These are phyloP conservation scores for Waltiozyma sp. DNA, from an alignment of 1,139 yeast species.

Conservation along the genomic window DNA sequence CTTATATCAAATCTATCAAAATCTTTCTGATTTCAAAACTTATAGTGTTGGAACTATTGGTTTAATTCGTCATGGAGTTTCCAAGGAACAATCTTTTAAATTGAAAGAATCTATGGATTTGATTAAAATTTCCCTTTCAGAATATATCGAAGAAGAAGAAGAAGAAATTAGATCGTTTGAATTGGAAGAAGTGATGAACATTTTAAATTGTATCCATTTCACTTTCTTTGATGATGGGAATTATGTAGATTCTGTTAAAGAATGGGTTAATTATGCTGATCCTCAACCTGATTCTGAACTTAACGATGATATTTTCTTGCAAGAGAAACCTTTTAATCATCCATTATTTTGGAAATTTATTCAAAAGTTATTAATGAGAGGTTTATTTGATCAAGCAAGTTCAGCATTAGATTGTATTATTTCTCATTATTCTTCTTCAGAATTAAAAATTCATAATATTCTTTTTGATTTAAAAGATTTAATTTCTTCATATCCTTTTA, in stretches of 20 bases:
- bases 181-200: conserved; percentile 35
- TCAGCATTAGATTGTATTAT: conserved; percentile 33
- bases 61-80: conserved; percentile 23
- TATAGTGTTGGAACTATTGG: conserved; percentile 28
- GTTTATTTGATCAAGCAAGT: conserved; percentile 46
- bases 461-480: conserved; percentile 18
- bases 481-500: conserved; percentile 21
- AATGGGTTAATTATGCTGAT: conserved; percentile 61
- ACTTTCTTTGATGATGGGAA: conserved; percentile 28
- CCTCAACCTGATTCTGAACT: conserved; percentile 42
- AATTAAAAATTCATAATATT: conserved; percentile 38
- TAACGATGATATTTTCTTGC: conserved; percentile 31
- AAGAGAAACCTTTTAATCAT: conserved; percentile 37
- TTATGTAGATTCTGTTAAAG: not conserved
- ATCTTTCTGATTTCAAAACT: conserved; percentile 26
- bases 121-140: conserved; percentile 23
- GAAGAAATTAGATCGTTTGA: conserved; percentile 23
- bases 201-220: conserved; percentile 49
- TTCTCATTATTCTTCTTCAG: conserved; percentile 24
- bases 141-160: conserved; percentile 19
- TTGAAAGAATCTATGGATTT: conserved; percentile 25
- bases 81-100: conserved; percentile 21
- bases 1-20: conserved; percentile 26
- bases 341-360: conserved; percentile 57
- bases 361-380: conserved; percentile 49